phyloP scores from a whole-genome alignment of 495 filamentous ascomycete genomes.

The Amphirosellinia nigrospora region DNA sequence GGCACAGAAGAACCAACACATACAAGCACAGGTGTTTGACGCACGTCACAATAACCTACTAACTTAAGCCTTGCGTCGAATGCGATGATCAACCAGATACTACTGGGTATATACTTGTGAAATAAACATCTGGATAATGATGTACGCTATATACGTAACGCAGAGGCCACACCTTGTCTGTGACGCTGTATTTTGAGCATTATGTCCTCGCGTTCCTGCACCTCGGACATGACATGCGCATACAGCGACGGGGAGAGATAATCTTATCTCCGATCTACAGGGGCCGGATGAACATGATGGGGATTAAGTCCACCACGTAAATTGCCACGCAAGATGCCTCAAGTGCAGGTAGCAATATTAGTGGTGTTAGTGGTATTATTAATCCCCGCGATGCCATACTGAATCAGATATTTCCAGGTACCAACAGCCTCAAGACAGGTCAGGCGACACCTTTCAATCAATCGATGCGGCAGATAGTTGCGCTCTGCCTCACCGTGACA shows the following conservation, averaged over 20 bases:
- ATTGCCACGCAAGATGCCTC: constrained; percentile 13
- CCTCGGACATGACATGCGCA: not conserved
- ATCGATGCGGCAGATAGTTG: not conserved
- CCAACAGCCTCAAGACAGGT: not conserved
- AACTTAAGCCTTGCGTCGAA: not conserved
- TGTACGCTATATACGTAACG: not conserved
- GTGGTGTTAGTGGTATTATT: not conserved
- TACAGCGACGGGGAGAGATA: not conserved
- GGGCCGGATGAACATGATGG: not conserved
- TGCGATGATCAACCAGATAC: not conserved
- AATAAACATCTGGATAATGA: not conserved
- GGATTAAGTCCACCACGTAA: constrained; percentile 14
- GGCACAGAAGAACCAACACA: not conserved
- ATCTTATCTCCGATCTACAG: constrained; percentile 16
- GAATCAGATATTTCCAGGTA: constrained; percentile 4
- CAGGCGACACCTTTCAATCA: constrained; percentile 5
- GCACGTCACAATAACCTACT: not conserved
- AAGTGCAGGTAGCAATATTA: not conserved
- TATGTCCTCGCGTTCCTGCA: not conserved
- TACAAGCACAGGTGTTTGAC: too few relatives aligned
- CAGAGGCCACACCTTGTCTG: not conserved
- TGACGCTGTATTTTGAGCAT: not conserved
- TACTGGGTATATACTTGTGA: not conserved
- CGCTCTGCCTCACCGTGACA: not conserved
- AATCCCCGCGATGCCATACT: not conserved